phyloP scores from a whole-genome alignment of 176 grass and related monocot species.

The Lolium multiflorum region DNA sequence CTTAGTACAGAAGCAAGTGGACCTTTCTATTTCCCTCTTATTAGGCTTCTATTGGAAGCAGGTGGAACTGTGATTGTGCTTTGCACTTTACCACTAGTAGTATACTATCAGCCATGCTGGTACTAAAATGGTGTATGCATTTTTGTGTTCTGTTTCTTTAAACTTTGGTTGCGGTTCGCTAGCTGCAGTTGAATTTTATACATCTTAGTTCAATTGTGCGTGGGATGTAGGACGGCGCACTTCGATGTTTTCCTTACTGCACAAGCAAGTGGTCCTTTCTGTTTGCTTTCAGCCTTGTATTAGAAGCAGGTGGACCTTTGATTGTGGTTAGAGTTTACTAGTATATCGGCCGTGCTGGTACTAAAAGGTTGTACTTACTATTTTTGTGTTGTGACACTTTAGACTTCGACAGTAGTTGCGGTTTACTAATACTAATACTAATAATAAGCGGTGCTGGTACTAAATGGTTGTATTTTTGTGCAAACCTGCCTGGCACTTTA shows the following conservation, averaged over 20 bases:
- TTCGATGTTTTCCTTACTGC: constrained; percentile 31
- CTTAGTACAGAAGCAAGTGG: constrained; percentile 37
- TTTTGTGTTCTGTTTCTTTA: constrained; percentile 35
- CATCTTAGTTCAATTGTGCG: not conserved
- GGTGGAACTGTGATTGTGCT: not conserved
- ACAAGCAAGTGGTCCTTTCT: constrained; percentile 25
- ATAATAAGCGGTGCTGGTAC: constrained; percentile 1
- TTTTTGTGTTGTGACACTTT: constrained; percentile 28
- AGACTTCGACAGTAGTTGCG: constrained; percentile 28
- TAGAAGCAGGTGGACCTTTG: not conserved
- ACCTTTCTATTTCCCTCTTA: not conserved
- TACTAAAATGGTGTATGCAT: not conserved
- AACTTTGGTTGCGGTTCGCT: constrained; percentile 21
- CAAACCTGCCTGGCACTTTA: constrained; percentile 41
- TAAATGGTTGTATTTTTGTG: constrained; percentile 21
- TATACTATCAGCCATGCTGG: constrained; percentile 2
- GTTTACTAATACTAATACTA: not conserved
- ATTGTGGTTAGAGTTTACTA: constrained; percentile 6
- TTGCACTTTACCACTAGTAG: not conserved
- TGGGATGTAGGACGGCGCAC: not conserved
- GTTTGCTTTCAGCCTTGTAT: not conserved
- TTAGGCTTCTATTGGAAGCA: not conserved
- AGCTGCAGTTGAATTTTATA: not conserved
- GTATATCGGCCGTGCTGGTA: constrained; percentile 12
- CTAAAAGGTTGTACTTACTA: not conserved